These are phyloP conservation scores for Maudiozyma serrabonitensis DNA, from an alignment of 805 yeast species.

Conservation along the genomic window DNA sequence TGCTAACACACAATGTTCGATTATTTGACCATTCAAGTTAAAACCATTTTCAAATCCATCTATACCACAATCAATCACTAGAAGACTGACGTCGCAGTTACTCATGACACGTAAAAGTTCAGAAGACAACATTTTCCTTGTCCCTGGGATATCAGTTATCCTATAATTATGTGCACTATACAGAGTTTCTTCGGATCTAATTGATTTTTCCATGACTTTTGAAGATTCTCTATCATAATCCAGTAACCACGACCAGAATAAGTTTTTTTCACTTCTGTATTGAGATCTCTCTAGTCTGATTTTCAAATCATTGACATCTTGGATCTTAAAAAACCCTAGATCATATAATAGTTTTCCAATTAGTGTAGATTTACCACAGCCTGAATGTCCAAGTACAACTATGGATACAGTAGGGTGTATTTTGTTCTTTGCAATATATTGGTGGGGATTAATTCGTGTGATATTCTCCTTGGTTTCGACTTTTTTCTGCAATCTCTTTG, in stretches of 20 bases:
- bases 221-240: conserved; percentile 5
- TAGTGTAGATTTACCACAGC: conserved; percentile 12
- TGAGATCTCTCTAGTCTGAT: conserved; percentile 1
- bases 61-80: conserved; percentile 9
- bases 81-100: conserved; percentile 1
- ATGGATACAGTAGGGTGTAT: conserved; percentile 1
- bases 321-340: conserved; percentile 1
- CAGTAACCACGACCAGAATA: conserved; percentile 5
- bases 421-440: neutral
- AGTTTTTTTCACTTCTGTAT: neutral
- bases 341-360: conserved; percentile 10
- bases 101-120: neutral
- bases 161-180: neutral
- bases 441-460: neutral
- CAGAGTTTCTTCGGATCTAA: neutral
- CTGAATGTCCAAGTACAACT: conserved; percentile 6
- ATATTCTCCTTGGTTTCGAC: neutral
- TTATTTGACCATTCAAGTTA: conserved; percentile 8
- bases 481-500: neutral
- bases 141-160: conserved; percentile 5
- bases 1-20: conserved; percentile 6
- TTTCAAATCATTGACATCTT: conserved; percentile 7
- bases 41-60: conserved; percentile 11
- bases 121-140: neutral
- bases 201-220: neutral